These are phyloP conservation scores for Xylariaceae sp. DNA, from an alignment of 2,329 filamentous ascomycete species.

Conservation along the genomic window DNA sequence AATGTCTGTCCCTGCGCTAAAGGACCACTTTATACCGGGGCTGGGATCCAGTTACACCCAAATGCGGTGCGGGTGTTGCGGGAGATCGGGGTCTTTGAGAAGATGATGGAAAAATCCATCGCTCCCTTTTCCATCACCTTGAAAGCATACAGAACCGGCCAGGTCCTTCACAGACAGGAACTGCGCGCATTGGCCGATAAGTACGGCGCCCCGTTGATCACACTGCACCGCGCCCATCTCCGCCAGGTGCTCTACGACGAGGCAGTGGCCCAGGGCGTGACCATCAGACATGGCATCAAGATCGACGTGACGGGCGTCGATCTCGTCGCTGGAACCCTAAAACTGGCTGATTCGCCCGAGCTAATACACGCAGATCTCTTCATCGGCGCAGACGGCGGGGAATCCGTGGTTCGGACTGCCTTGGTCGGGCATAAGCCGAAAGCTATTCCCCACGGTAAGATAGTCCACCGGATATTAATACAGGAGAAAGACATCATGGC, in stretches of 20 bases:
- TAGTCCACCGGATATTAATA: constrained; percentile 23
- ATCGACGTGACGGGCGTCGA: constrained; percentile 14
- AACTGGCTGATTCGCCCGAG: constrained; percentile 8
- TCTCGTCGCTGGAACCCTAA: constrained; percentile 10
- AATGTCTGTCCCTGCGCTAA: neutral
- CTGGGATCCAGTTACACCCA: constrained; percentile 25
- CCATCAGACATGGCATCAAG: constrained; percentile 17
- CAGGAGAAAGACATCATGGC: constrained; percentile 19
- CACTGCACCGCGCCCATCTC: constrained; percentile 23
- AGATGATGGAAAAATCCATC: constrained; percentile 18
- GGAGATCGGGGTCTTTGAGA: constrained; percentile 22
- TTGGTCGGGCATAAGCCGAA: constrained; percentile 17
- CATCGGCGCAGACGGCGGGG: constrained; percentile 19
- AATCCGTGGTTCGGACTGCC: constrained; percentile 15
- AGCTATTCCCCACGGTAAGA: constrained; percentile 22
- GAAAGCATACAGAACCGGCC: constrained; percentile 21
- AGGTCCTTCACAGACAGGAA: constrained; percentile 22
- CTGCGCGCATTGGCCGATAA: constrained; percentile 8
- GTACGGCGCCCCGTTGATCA: constrained; percentile 22
- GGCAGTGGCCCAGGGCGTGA: constrained; percentile 19
- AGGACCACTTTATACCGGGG: constrained; percentile 13
- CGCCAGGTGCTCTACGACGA: constrained; percentile 22
- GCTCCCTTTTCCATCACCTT: constrained; percentile 17
- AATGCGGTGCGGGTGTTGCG: constrained; percentile 22
- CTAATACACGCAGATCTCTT: constrained; percentile 18